These are phyloP conservation scores for Botrytis fragariae DNA, from an alignment of 2,329 filamentous ascomycete genomes.

Conservation along the genomic window DNA sequence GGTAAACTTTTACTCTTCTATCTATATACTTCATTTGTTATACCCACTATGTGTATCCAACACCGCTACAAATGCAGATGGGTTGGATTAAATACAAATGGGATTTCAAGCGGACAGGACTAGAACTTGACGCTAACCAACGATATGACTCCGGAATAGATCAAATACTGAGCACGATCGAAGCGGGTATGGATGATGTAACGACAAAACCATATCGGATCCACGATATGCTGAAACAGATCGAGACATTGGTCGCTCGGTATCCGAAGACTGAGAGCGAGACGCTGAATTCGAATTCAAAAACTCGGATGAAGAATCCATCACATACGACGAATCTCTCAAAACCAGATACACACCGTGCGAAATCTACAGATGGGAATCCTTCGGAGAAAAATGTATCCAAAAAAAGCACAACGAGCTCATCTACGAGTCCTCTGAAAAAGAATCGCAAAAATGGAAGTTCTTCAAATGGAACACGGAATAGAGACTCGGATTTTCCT, in stretches of 20 bases:
- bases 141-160: conserved; percentile 47
- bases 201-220: conserved; percentile 33
- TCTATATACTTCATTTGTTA: neutral
- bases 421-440: neutral
- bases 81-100: neutral
- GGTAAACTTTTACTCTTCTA: neutral
- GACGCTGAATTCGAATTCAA: neutral
- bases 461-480: neutral
- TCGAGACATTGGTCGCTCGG: conserved; percentile 25
- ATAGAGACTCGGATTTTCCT: neutral
- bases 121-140: neutral
- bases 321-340: neutral
- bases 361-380: neutral
- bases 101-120: neutral
- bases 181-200: conserved; percentile 34
- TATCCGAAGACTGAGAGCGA: neutral
- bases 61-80: neutral
- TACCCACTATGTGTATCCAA: neutral
- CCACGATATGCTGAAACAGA: conserved; percentile 31
- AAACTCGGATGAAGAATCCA: neutral
- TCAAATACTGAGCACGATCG: conserved; percentile 49
- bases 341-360: neutral
- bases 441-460: neutral
- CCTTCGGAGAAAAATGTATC: neutral
- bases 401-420: neutral